Evolutionary conservation across 331 rosid genomes (phyloP).

Genomic region (Rosa hybrid): DNA sequence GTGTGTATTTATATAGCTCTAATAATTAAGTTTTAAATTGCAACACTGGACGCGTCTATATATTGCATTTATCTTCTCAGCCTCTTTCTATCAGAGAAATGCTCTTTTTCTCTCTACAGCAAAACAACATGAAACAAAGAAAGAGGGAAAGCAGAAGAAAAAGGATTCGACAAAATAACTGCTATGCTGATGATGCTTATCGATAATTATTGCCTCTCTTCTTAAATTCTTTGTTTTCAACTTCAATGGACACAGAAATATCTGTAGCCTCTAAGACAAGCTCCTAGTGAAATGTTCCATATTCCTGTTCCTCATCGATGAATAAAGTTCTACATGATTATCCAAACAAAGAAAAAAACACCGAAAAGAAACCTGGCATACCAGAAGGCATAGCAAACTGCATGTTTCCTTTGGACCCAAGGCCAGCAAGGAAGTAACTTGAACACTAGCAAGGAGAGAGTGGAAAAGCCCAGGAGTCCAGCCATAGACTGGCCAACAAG

Average conservation of each 20-base stretch:
- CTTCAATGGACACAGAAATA: background rate
- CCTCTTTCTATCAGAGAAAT: background rate
- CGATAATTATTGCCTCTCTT: background rate
- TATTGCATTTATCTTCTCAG: background rate
- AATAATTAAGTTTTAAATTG: background rate
- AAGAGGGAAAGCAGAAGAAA: background rate
- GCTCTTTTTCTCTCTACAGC: background rate
- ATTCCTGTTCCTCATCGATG: background rate
- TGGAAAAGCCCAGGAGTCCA: slow-evolving; percentile 96
- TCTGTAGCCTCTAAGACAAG: background rate
- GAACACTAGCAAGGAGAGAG: slow-evolving; percentile 76
- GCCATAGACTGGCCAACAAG: slow-evolving; percentile 94
- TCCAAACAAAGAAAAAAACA: background rate
- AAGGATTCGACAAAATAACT: no score
- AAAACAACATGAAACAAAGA: background rate
- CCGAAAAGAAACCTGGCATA: slow-evolving; percentile 36
- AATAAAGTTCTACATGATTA: background rate
- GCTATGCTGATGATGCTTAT: background rate
- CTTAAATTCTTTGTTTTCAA: background rate
- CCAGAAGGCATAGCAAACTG: slow-evolving; percentile 94
- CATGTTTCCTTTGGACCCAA: slow-evolving; percentile 97
- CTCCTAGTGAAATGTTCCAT: background rate
- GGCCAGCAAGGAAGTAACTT: slow-evolving; percentile 69
- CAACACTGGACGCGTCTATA: background rate
- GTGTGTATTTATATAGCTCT: background rate